These are phyloP conservation scores for Hymenoscyphus repandus DNA, from an alignment of 2,329 filamentous ascomycete genomes.

Conservation along the genomic window DNA sequence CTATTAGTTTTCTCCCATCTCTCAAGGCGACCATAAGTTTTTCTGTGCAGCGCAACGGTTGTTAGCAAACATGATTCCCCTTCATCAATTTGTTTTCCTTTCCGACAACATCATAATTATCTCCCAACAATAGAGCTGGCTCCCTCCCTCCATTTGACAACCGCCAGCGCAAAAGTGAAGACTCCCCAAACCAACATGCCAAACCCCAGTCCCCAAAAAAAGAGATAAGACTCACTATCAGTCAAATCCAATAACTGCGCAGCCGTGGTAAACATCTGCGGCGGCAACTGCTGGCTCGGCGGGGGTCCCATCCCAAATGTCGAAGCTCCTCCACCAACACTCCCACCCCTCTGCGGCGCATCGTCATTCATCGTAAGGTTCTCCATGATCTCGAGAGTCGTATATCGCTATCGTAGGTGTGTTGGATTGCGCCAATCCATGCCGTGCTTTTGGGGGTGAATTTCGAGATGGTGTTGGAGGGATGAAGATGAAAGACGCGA, in stretches of 20 bases:
- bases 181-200: too few relatives aligned
- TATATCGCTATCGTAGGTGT: slow-evolving; percentile 16
- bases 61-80: neutral
- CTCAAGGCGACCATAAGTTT: slow-evolving; percentile 89
- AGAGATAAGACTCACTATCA: slow-evolving; percentile 68
- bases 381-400: slow-evolving; percentile 40
- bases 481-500: neutral
- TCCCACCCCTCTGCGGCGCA: slow-evolving; percentile 26
- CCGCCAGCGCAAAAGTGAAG: neutral
- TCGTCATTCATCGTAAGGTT: slow-evolving; percentile 47
- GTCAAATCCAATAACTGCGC: slow-evolving; percentile 93
- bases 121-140: neutral
- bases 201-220: neutral
- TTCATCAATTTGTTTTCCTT: neutral
- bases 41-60: slow-evolving; percentile 50
- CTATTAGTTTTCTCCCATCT: slow-evolving; percentile 90
- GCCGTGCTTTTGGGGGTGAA: slow-evolving; percentile 11
- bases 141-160: neutral
- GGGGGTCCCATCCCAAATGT: slow-evolving; percentile 18
- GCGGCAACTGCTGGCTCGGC: slow-evolving; percentile 62
- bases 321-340: neutral
- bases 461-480: slow-evolving; percentile 2
- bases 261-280: slow-evolving; percentile 98
- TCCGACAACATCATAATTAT: neutral
- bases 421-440: slow-evolving; percentile 22